These are phyloP conservation scores for Tylopilus subfusipes DNA, from an alignment of 768 basidiomycete species.

Conservation along the genomic window DNA sequence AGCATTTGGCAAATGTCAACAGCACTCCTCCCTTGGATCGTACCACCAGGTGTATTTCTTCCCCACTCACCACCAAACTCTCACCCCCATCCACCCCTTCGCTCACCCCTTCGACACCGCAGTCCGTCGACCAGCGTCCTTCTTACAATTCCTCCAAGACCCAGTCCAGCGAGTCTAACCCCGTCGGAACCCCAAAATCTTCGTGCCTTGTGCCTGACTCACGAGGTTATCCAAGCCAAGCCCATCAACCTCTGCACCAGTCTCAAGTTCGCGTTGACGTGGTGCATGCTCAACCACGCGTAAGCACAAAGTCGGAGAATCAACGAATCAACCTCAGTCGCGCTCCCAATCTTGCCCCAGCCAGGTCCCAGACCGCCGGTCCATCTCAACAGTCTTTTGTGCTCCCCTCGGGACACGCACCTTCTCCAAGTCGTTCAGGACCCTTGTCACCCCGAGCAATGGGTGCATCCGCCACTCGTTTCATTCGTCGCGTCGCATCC, in stretches of 20 bases:
- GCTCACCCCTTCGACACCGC: conserved; percentile 52
- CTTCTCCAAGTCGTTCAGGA: conserved; percentile 38
- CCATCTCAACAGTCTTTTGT: conserved; percentile 42
- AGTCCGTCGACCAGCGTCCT: conserved; percentile 56
- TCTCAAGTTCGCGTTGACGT: conserved; percentile 20
- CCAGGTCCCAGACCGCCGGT: conserved; percentile 28
- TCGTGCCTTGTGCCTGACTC: conserved; percentile 31
- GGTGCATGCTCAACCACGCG: conserved; percentile 19
- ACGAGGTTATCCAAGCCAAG: conserved; percentile 7
- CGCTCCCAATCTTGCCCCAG: conserved; percentile 37
- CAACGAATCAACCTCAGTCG: conserved; percentile 44
- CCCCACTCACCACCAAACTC: conserved; percentile 22
- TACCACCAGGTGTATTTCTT: conserved; percentile 28
- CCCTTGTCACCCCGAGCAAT: conserved; percentile 67
- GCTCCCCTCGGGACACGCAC: conserved; percentile 22
- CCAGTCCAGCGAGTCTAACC: conserved; percentile 69
- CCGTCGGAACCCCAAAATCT: conserved; percentile 29
- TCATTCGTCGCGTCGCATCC: conserved; percentile 92
- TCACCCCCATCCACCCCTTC: conserved; percentile 43
- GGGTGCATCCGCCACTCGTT: conserved; percentile 75
- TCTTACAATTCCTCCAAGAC: conserved; percentile 80
- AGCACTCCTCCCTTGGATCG: conserved; percentile 49
- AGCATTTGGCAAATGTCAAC: conserved; percentile 36
- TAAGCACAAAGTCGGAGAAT: conserved; percentile 48
- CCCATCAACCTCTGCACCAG: conserved; percentile 9